A percentile compares a stretch with the other conserved stretches of the same genome.
phyloP scores from a whole-genome alignment of 495 filamentous ascomycete species.

The Aspergillus nidulans region DNA sequence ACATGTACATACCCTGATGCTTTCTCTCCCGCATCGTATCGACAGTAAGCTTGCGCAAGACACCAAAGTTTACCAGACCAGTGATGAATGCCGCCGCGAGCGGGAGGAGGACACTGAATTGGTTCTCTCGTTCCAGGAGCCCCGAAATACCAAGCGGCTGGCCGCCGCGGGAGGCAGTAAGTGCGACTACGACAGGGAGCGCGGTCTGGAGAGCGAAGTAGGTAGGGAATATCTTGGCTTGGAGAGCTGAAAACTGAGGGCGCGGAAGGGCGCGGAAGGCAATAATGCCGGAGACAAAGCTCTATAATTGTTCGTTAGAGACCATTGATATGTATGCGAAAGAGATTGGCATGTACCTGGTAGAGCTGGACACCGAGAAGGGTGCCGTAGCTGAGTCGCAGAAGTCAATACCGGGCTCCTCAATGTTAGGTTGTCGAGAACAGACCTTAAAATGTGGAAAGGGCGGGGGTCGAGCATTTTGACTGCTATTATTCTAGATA shows the following conservation, averaged over 20 bases:
- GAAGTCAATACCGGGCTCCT: conserved; percentile 22
- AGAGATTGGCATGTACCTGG: conserved; percentile 49
- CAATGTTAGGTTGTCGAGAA: conserved; percentile 1
- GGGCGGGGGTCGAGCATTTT: conserved; percentile 55
- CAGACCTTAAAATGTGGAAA: conserved; percentile 74
- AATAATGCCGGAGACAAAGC: conserved; percentile 73
- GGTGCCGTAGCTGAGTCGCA: conserved; percentile 62
- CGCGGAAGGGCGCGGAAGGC: conserved; percentile 71
- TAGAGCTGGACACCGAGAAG: conserved; percentile 74
- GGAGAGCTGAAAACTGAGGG: conserved; percentile 74
- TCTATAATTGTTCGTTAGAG: conserved; percentile 35
- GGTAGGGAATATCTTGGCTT: conserved; percentile 73
- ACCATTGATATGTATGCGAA: not conserved
- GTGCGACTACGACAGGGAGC: conserved; percentile 65
- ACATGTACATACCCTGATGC: conserved; percentile 61
- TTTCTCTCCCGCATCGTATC: conserved; percentile 69
- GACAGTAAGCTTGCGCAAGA: conserved; percentile 68
- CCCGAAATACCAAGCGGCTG: conserved; percentile 46
- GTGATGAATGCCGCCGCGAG: conserved; percentile 60
- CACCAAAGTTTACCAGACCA: conserved; percentile 59
- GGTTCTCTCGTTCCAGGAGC: conserved; percentile 50
- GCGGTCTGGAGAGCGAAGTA: conserved; percentile 82
- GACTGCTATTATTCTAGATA: too few species aligned
- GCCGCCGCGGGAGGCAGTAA: conserved; percentile 66
- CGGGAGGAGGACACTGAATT: conserved; percentile 58